Evolutionary conservation across 2,329 filamentous ascomycete species (phyloP), one percentile per base, ranked within the genome.

Genomic region (Arthrobotrys conoides): DNA sequence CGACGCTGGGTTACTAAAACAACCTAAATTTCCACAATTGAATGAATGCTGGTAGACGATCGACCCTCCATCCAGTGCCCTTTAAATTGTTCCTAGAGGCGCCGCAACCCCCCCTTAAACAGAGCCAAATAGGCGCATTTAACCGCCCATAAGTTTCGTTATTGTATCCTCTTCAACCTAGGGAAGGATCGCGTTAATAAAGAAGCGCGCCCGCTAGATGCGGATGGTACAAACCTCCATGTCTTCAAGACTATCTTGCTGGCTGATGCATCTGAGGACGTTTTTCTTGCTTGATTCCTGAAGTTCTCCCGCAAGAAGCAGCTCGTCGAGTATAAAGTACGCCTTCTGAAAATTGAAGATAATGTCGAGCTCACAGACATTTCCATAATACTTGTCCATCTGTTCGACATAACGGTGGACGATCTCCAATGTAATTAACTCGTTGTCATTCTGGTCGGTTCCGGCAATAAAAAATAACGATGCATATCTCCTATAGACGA

Each of bases 371-470:
- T 99, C 96, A 90, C 96, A 99, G 77, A 99, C 96, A 85, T 99
- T 99, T 85, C 96, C 96, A 85, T 98, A 99, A 87, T 99, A 99
- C 86, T 99, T 99, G 88, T 99, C 96, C 96, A 99, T 99, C 87
- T 99, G 96, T 86, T 99, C 96, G 84, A 99, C 96, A 85, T 99
- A 99, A 86, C 96, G 93, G 86, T 99, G 96, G 83, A 99, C 96
- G 84, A 99, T 94, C 86, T 99, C 96, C 84, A 99, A 93, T 24
- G 93, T 97, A 85, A 98, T 97, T 84, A 99, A 88, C 85, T 99
- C 96, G 86, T 99, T 99, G 86, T 99, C 96, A 80, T 93, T 94
- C n/a, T 94, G 94, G 68, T 94, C 91, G 87, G 94, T 97, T 83
- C 96, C 96, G 83, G 95, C 94, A 85, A 99, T 99, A 88, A 99